Percentiles rank a stretch among this genome's conserved stretches.
These are phyloP conservation scores for Elsinoe necatrix DNA, from an alignment of 2,329 filamentous ascomycete species.

Conservation along the genomic window DNA sequence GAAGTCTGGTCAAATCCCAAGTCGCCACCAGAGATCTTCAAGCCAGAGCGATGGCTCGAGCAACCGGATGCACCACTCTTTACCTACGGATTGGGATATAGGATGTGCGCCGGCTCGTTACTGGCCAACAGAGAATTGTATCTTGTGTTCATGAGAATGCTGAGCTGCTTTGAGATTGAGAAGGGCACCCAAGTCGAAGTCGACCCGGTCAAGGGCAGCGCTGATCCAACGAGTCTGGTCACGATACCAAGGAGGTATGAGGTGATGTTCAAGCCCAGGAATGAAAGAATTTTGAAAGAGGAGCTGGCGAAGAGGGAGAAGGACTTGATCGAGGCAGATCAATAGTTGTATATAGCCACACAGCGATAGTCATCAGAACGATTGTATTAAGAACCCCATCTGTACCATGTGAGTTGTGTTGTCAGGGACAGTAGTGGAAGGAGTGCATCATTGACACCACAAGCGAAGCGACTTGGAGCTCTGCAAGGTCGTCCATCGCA, in stretches of 20 bases:
- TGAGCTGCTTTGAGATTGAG: conserved; percentile 54
- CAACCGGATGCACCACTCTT: conserved; percentile 56
- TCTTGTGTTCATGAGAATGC: conserved; percentile 52
- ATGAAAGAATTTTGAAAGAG: conserved; percentile 37
- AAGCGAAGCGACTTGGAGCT: too few species aligned
- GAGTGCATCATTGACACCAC: too few species aligned
- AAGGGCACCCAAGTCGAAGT: conserved; percentile 48
- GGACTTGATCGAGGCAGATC: conserved; percentile 12
- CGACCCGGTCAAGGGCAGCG: conserved; percentile 51
- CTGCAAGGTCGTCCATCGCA: too few species aligned
- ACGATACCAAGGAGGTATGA: conserved; percentile 52
- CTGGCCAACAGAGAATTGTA: conserved; percentile 59
- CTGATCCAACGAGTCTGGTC: conserved; percentile 55
- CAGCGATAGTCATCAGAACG: conserved; percentile 16
- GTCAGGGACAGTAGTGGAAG: too few species aligned
- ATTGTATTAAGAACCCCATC: too few species aligned
- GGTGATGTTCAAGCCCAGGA: conserved; percentile 50
- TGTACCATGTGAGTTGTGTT: too few species aligned
- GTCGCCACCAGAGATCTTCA: conserved; percentile 40
- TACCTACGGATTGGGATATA: conserved; percentile 57
- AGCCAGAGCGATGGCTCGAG: conserved; percentile 55
- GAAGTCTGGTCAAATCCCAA: conserved; percentile 50
- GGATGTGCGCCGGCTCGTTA: conserved; percentile 58
- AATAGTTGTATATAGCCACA: background rate
- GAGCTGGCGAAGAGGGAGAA: conserved; percentile 30